Evolutionary conservation across 768 basidiomycete genomes (phyloP), one percentile per base, ranked within the genome.

Genomic region (Mycena olivaceomarginata): DNA sequence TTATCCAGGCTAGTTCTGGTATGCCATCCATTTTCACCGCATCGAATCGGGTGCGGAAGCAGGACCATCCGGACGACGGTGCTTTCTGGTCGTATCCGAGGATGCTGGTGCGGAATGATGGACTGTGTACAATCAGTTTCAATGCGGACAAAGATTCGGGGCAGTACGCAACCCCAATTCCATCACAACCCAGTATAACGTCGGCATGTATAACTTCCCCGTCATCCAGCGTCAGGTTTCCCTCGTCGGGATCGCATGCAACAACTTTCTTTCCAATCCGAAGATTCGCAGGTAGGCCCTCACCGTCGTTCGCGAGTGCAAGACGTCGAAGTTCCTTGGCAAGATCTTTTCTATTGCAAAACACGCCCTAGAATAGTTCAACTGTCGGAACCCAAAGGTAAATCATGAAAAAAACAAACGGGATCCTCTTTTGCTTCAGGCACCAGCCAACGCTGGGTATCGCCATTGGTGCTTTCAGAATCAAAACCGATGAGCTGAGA

Each of bases 41-140:
- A 16, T 74, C 73, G 45, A 74, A 74, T 2, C 56, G 22, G 22
- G 66, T 4, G 2, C 73, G 66, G 59, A 74, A 68, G 67, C 73
- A 74, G 31, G 66, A 67, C 51, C 41, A 51, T 18, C 72, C 73
- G 4, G 46, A 67, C 25, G 43, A 48, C 39, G 56, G 66, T 13
- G 72, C 72, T 15, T 74, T 66, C 53, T n/a, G 43, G 16, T 10
- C 16, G 25, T 67, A 43, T 45, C 65, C 64, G 4, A 73, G 16
- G 20, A 73, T 67, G 22, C 40, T 60, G 22, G n/a, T 66, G 16
- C 72, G 65, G n/a, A 7, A 67, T 16, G n/a, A 73, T 11, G 18
- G 72, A 73, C 72, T 73, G 64, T 48, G 40, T 8, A 59, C 5
- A 46, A 13, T 66, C 7, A 59, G 37, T 4, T 10, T 57, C 12